phyloP scores from a whole-genome alignment of 768 basidiomycete genomes.

The Tricholomella constricta region DNA sequence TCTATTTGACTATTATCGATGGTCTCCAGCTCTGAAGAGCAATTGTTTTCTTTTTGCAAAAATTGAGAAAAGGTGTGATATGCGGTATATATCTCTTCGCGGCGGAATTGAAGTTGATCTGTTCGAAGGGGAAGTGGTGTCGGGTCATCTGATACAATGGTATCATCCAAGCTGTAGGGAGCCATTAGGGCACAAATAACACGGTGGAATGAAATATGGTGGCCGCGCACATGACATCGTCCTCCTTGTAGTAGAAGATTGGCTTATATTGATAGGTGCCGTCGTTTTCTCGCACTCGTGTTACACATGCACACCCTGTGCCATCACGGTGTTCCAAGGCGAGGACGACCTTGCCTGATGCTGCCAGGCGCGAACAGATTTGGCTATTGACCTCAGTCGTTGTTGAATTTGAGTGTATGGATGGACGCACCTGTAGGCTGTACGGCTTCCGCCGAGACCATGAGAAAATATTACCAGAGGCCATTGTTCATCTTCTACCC shows the following conservation, averaged over 20 bases:
- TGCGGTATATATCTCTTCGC: conserved; percentile 66
- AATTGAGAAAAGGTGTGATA: conserved; percentile 61
- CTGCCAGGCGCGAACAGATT: conserved; percentile 70
- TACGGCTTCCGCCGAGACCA: conserved; percentile 75
- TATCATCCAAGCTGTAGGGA: conserved; percentile 30
- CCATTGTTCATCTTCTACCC: conserved; percentile 44
- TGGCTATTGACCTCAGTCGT: conserved; percentile 44
- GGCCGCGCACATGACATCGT: conserved; percentile 53
- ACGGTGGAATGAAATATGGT: neutral
- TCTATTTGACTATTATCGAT: conserved; percentile 38
- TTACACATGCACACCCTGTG: conserved; percentile 56
- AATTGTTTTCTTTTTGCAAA: conserved; percentile 40
- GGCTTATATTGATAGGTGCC: conserved; percentile 28
- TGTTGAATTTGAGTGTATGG: neutral
- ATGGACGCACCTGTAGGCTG: conserved; percentile 58
- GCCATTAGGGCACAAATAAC: neutral
- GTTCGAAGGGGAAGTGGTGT: conserved; percentile 53
- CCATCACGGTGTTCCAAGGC: conserved; percentile 87
- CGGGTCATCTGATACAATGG: conserved; percentile 21
- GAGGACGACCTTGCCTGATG: conserved; percentile 78
- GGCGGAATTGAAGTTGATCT: conserved; percentile 72
- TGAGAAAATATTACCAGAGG: conserved; percentile 85
- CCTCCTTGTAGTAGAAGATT: conserved; percentile 55
- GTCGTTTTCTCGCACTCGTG: conserved; percentile 33
- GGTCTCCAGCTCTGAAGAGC: conserved; percentile 34